These are phyloP conservation scores for Aspergillus sp. DNA, from an alignment of 2,329 filamentous ascomycete genomes.

Conservation along the genomic window DNA sequence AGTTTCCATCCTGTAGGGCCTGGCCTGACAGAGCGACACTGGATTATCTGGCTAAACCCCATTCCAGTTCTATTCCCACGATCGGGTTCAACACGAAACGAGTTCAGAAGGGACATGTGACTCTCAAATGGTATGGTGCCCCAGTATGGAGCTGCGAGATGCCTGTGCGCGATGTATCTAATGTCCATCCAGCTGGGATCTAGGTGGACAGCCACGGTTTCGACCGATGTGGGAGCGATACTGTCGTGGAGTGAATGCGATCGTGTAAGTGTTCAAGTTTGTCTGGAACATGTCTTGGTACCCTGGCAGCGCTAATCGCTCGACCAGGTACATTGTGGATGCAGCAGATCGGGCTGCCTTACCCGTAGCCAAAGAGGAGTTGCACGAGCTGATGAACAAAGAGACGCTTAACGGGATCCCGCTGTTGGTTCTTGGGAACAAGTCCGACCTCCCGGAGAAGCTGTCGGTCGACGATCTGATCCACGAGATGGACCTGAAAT, in stretches of 20 bases:
- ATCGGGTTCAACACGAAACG: constrained; percentile 99
- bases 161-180: constrained; percentile 20
- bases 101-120: constrained; percentile 96
- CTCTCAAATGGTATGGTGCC: constrained; percentile 77
- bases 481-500: constrained; percentile 85
- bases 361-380: constrained; percentile 84
- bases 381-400: constrained; percentile 85
- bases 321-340: constrained; percentile 82
- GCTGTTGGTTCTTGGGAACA: constrained; percentile 91
- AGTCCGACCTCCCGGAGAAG: constrained; percentile 90
- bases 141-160: neutral
- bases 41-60: constrained; percentile 20
- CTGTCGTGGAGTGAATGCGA: constrained; percentile 94
- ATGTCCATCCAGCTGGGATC: constrained; percentile 70
- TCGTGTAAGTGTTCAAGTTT: constrained; percentile 62
- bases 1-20: constrained; percentile 45
- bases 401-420: constrained; percentile 85
- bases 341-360: constrained; percentile 82
- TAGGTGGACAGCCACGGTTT: constrained; percentile 94
- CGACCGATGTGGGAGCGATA: constrained; percentile 99
- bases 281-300: neutral
- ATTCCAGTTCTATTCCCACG: constrained; percentile 86
- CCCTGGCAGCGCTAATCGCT: constrained; percentile 15
- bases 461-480: constrained; percentile 93
- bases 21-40: constrained; percentile 4